A percentile compares a stretch with the other conserved stretches of the same genome.
Conservation (phyloP, 2,329 filamentous ascomycete genomes). For the Cladosporium halotolerans region DNA sequence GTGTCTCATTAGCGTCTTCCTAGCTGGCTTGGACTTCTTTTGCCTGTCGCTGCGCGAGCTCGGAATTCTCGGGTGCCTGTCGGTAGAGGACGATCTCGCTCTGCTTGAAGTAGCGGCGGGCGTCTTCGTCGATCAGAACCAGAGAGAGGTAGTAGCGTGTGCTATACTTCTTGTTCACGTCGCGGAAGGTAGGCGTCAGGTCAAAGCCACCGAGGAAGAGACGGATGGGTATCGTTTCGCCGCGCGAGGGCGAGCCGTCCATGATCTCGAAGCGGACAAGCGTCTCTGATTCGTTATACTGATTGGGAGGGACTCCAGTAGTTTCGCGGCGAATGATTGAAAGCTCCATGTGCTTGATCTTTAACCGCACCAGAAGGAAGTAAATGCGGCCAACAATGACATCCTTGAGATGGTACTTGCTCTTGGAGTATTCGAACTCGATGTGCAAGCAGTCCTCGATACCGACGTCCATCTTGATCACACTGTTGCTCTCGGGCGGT, state of each 20-base stretch:
- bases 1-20: slow-evolving; percentile 26
- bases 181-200: slow-evolving; percentile 93
- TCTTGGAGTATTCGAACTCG: slow-evolving; percentile 99
- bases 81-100: slow-evolving; percentile 96
- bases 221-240: slow-evolving; percentile 90
- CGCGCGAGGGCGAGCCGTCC: slow-evolving; percentile 96
- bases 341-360: slow-evolving; percentile 99
- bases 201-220: slow-evolving; percentile 97
- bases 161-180: slow-evolving; percentile 99
- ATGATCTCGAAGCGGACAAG: slow-evolving; percentile 98
- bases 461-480: slow-evolving; percentile 99
- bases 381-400: slow-evolving; percentile 98
- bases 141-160: slow-evolving; percentile 95
- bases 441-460: slow-evolving; percentile 99
- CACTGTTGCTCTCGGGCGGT: slow-evolving; percentile 94
- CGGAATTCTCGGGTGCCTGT: slow-evolving; percentile 54
- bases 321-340: slow-evolving; percentile 97
- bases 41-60: slow-evolving; percentile 44
- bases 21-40: slow-evolving; percentile 34
- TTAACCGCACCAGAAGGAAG: slow-evolving; percentile 90
- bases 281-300: slow-evolving; percentile 99
- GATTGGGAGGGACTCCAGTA: slow-evolving; percentile 91
- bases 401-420: slow-evolving; percentile 97
- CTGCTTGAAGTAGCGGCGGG: slow-evolving; percentile 96
- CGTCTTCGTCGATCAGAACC: slow-evolving; percentile 64